phyloP scores from a whole-genome alignment of 108 stramenopile species.

The Parietichytrium sp. region DNA sequence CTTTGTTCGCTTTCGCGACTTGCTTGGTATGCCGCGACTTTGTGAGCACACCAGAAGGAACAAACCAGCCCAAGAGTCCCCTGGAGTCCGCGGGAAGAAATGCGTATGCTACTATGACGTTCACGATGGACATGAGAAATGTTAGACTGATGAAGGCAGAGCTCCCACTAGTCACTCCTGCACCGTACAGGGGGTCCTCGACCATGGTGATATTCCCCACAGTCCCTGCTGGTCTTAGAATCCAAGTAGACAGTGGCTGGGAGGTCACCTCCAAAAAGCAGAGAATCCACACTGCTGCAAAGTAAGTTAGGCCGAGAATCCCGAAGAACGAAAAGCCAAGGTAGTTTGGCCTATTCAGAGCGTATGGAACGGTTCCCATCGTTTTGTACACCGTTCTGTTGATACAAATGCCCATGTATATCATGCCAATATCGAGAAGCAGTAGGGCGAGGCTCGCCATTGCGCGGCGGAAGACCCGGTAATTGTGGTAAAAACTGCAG shows the following conservation, averaged over 20 bases:
- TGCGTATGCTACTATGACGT: neutral
- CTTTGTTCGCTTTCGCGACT: neutral
- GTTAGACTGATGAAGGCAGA: neutral
- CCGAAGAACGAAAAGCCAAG: neutral
- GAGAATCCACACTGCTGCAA: neutral
- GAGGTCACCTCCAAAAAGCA: neutral
- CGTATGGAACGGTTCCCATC: neutral
- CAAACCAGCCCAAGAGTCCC: neutral
- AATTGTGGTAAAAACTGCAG: neutral
- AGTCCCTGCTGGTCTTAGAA: neutral
- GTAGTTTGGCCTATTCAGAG: slow-evolving; percentile 10
- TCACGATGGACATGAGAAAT: neutral
- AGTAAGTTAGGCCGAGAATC: neutral
- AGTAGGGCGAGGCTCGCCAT: neutral
- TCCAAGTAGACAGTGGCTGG: neutral
- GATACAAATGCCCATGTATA: neutral
- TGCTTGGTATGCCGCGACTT: too few relatives aligned
- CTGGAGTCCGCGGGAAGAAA: slow-evolving; percentile 18
- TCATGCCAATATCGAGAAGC: neutral
- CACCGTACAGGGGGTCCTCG: neutral
- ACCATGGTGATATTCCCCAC: neutral
- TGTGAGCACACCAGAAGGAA: neutral
- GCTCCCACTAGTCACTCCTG: neutral
- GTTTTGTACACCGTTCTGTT: neutral
- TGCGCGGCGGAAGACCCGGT: neutral